Conservation (phyloP, 2,329 filamentous ascomycete species). For the Claviceps sp. region DNA sequence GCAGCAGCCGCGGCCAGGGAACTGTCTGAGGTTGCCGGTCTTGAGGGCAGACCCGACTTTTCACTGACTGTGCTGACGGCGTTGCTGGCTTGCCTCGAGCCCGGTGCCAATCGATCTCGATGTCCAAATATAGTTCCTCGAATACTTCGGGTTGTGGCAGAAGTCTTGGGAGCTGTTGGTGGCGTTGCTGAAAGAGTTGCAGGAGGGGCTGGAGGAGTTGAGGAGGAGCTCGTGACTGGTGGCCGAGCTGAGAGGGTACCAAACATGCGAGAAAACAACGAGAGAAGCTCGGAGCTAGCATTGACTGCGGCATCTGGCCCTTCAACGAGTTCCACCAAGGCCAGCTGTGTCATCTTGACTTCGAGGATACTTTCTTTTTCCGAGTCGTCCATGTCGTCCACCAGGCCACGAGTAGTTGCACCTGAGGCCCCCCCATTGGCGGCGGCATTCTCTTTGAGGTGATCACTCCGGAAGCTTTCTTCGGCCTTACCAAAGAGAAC, state of each 20-base stretch:
- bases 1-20: slow-evolving; percentile 13
- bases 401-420: slow-evolving; percentile 32
- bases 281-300: slow-evolving; percentile 70
- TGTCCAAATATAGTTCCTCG: slow-evolving; percentile 67
- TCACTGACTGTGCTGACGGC: slow-evolving; percentile 23
- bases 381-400: slow-evolving; percentile 69
- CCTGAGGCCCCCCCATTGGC: slow-evolving; percentile 10
- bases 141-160: slow-evolving; percentile 56
- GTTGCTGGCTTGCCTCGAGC: slow-evolving; percentile 23
- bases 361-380: slow-evolving; percentile 86
- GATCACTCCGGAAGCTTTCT: slow-evolving; percentile 47
- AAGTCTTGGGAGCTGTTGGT: slow-evolving; percentile 52
- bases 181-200: slow-evolving; percentile 19
- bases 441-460: slow-evolving; percentile 46
- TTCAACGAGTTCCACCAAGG: slow-evolving; percentile 70
- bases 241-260: slow-evolving; percentile 37
- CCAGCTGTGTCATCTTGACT: slow-evolving; percentile 88
- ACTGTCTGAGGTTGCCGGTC: slow-evolving; percentile 30
- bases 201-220: background rate
- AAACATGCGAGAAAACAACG: slow-evolving; percentile 71
- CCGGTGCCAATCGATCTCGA: slow-evolving; percentile 31
- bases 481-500: slow-evolving; percentile 55
- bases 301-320: slow-evolving; percentile 80
- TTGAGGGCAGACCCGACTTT: slow-evolving; percentile 18
- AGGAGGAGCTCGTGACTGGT: slow-evolving; percentile 22